These are phyloP conservation scores for Aotearoamyces nothofagi DNA, from an alignment of 2,329 filamentous ascomycete genomes.

Conservation along the genomic window DNA sequence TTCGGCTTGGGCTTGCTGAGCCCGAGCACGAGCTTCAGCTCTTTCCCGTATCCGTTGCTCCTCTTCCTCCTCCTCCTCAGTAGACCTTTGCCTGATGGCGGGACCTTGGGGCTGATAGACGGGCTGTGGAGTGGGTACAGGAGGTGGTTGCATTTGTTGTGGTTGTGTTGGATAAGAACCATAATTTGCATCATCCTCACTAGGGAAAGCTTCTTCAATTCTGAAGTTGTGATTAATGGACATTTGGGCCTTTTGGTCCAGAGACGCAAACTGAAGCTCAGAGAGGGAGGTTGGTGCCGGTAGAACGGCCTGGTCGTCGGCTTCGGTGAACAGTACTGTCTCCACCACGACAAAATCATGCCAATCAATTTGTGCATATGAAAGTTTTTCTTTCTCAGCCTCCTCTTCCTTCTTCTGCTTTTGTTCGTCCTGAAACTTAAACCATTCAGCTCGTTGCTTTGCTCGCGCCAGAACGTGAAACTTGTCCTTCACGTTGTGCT, in stretches of 20 bases:
- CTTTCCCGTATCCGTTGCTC: conserved; percentile 47
- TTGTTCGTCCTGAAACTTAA: conserved; percentile 70
- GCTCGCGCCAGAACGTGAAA: conserved; percentile 68
- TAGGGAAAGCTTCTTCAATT: conserved; percentile 91
- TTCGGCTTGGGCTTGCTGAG: conserved; percentile 66
- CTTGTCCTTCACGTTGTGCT: conserved; percentile 63
- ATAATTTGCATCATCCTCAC: conserved; percentile 49
- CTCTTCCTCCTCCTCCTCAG: conserved; percentile 44
- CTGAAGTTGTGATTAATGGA: conserved; percentile 65
- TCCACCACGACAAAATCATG: conserved; percentile 94
- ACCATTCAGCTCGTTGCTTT: conserved; percentile 75
- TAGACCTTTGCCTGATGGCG: conserved; percentile 13
- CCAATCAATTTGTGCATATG: conserved; percentile 87
- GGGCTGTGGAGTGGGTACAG: conserved; percentile 19
- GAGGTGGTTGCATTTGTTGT: conserved; percentile 25
- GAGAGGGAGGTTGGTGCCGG: conserved; percentile 80
- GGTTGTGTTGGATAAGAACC: conserved; percentile 28
- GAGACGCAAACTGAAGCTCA: conserved; percentile 83
- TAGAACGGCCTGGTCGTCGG: conserved; percentile 72
- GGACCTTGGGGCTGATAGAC: conserved; percentile 19
- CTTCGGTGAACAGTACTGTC: conserved; percentile 81
- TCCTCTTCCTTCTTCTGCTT: conserved; percentile 82
- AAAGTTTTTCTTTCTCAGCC: conserved; percentile 61
- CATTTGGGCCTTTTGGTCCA: conserved; percentile 88
- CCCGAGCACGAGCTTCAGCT: conserved; percentile 42